A percentile compares a stretch with the other conserved stretches of the same genome.
These are phyloP conservation scores for Nakaseomyces kungkrabaensis DNA, from an alignment of 1,139 yeast genomes.

Conservation along the genomic window DNA sequence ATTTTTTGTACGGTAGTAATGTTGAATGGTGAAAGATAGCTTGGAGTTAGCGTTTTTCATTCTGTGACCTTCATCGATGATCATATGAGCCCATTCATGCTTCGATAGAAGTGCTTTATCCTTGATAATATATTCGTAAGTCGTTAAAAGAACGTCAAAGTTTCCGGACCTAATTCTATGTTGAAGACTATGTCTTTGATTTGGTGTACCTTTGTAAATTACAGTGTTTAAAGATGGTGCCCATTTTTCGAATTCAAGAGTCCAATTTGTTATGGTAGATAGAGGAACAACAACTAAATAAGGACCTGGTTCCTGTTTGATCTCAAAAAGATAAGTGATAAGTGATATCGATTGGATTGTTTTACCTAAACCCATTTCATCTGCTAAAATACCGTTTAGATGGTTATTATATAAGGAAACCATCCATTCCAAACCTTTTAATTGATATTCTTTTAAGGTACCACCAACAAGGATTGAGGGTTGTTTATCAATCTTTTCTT, in stretches of 20 bases:
- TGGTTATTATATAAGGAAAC: slow-evolving; percentile 88
- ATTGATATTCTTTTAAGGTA: slow-evolving; percentile 79
- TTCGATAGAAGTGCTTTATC: slow-evolving; percentile 61
- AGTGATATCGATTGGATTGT: slow-evolving; percentile 79
- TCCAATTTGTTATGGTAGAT: slow-evolving; percentile 80
- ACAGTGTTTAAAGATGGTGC: slow-evolving; percentile 64
- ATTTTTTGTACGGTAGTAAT: slow-evolving; percentile 61
- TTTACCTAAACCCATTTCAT: slow-evolving; percentile 87
- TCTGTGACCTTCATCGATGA: slow-evolving; percentile 84
- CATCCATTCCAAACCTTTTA: slow-evolving; percentile 97
- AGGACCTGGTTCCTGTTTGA: slow-evolving; percentile 56
- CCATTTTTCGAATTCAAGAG: slow-evolving; percentile 78
- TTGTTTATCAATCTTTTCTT: slow-evolving; percentile 55
- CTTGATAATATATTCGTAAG: slow-evolving; percentile 69
- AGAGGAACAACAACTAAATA: slow-evolving; percentile 75
- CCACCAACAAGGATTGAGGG: slow-evolving; percentile 76
- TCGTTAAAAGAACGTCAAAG: slow-evolving; percentile 67
- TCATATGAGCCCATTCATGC: slow-evolving; percentile 75
- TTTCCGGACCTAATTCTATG: slow-evolving; percentile 53
- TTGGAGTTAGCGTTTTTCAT: slow-evolving; percentile 75
- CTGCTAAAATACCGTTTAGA: slow-evolving; percentile 89
- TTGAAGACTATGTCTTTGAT: slow-evolving; percentile 56
- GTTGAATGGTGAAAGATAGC: slow-evolving; percentile 62
- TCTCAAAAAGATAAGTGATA: slow-evolving; percentile 63
- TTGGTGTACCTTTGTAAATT: slow-evolving; percentile 68